Conservation (phyloP, 2,329 filamentous ascomycete species). For the Claviceps monticola region DNA sequence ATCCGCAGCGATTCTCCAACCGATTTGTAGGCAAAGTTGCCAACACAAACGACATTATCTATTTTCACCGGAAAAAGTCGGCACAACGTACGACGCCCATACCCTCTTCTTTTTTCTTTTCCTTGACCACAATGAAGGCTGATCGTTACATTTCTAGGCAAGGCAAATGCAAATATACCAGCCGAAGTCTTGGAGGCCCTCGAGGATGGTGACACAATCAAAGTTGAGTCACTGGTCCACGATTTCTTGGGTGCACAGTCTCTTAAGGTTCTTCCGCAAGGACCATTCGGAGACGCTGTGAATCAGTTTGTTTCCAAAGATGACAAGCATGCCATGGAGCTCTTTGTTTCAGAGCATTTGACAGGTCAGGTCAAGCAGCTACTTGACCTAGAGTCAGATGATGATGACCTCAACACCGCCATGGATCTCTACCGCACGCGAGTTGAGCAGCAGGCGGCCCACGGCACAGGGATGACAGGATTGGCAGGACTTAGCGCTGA, state of each 20-base stretch:
- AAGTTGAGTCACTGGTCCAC: conserved; percentile 76
- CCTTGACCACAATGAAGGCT: neutral
- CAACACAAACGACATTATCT: conserved; percentile 85
- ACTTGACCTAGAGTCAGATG: conserved; percentile 49
- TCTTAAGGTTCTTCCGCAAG: conserved; percentile 83
- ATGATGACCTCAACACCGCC: conserved; percentile 51
- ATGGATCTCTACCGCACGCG: conserved; percentile 61
- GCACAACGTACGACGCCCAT: conserved; percentile 17
- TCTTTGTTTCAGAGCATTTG: conserved; percentile 61
- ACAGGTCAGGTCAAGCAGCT: conserved; percentile 57
- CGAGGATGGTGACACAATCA: conserved; percentile 49
- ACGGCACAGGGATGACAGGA: conserved; percentile 35
- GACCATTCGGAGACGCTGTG: conserved; percentile 84
- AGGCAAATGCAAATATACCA: conserved; percentile 33
- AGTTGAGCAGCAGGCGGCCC: conserved; percentile 57
- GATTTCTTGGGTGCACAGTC: conserved; percentile 81
- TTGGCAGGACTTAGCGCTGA: conserved; percentile 21
- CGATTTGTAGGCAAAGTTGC: conserved; percentile 82
- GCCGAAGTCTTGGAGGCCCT: conserved; percentile 50
- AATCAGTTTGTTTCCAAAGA: conserved; percentile 89
- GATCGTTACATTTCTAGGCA: conserved; percentile 10
- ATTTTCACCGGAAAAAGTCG: conserved; percentile 85
- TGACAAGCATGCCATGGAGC: conserved; percentile 82
- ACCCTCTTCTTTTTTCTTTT: neutral
- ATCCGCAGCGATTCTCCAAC: conserved; percentile 91